Evolutionary conservation across 352 stramenopile species (phyloP), one percentile per base, ranked within the genome.

Genomic region (Phytophthora citrophthora): DNA sequence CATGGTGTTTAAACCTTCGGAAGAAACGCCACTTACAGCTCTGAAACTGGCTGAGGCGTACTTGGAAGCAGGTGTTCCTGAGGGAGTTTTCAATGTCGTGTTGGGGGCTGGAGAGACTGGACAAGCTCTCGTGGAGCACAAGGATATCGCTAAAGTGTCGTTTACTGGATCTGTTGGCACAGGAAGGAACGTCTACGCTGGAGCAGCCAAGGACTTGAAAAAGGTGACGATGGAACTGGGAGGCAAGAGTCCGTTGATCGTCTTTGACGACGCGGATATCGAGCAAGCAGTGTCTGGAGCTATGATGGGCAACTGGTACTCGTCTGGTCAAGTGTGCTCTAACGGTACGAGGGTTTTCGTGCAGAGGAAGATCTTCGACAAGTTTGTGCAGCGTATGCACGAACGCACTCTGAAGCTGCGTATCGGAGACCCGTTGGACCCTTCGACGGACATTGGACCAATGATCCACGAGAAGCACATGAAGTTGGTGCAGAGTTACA

Each of bases 1-100:
- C 18, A 91, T 97, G 77, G 85, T 98, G n/a, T 88, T 98, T 61
- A 98, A 98, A 68, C 81, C 90, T 8, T 94, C 88, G 0, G 86
- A 94, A 54, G 83, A 96, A 72, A 97, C 91, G 46, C 91, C 91
- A 12, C 62, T 94, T 27, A 77, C 83, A 18, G 86, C 86, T 18
- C 57, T 94, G 36, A 72, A 83, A 32, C 70, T 94, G 29, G 86
- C 83, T 0, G 76, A 91, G 61, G 68, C 81, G 23, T 93, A 93
- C 31, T 1, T 89, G 18, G 80, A 90, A 34, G 86, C 86, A 7
- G 86, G 86, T 16, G 80, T 94, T 0, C 86, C 86, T 0, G 70
- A 86, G 15, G 86, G 86, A 7, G 81, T 94, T 16, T 94, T 94
- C 68, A 94, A 89, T 58, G 86, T 94, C 23, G 81, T 94, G 15